Conservation (phyloP, 2,329 filamentous ascomycete species). For the Pseudocercospora ulei region DNA sequence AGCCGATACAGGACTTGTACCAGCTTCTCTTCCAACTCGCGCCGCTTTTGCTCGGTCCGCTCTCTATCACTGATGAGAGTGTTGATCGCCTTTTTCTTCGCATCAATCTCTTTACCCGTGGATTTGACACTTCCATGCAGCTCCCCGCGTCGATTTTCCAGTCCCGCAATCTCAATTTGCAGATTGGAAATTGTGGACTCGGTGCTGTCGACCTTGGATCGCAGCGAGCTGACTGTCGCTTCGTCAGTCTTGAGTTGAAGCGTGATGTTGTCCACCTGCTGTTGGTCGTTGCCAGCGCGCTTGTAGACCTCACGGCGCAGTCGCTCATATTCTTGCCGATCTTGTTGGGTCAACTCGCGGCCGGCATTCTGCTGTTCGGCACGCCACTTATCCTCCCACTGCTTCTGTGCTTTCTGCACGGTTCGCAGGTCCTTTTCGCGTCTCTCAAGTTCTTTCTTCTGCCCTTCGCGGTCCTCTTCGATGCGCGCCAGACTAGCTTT, state of each 20-base stretch:
- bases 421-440: slow-evolving; percentile 68
- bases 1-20: slow-evolving; percentile 70
- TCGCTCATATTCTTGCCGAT: slow-evolving; percentile 80
- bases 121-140: slow-evolving; percentile 56
- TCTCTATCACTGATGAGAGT: slow-evolving; percentile 73
- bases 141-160: slow-evolving; percentile 58
- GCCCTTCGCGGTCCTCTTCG: slow-evolving; percentile 63
- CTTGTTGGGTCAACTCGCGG: slow-evolving; percentile 70
- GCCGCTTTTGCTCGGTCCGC: slow-evolving; percentile 68
- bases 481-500: slow-evolving; percentile 60
- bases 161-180: slow-evolving; percentile 58
- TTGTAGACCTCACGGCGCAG: slow-evolving; percentile 77
- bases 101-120: slow-evolving; percentile 61
- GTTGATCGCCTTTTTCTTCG: slow-evolving; percentile 86
- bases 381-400: slow-evolving; percentile 80
- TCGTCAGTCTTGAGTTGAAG: slow-evolving; percentile 86
- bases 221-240: slow-evolving; percentile 79
- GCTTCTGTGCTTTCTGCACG: slow-evolving; percentile 80
- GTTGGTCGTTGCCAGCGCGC: slow-evolving; percentile 68
- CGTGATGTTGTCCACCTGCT: slow-evolving; percentile 73
- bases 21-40: slow-evolving; percentile 85
- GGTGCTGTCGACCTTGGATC: slow-evolving; percentile 72
- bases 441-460: slow-evolving; percentile 59
- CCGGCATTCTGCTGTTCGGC: slow-evolving; percentile 79
- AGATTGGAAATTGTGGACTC: slow-evolving; percentile 65